Evolutionary conservation across 2,329 filamentous ascomycete species (phyloP), one percentile per base, ranked within the genome.

Genomic region (Colletotrichum trifolii): DNA sequence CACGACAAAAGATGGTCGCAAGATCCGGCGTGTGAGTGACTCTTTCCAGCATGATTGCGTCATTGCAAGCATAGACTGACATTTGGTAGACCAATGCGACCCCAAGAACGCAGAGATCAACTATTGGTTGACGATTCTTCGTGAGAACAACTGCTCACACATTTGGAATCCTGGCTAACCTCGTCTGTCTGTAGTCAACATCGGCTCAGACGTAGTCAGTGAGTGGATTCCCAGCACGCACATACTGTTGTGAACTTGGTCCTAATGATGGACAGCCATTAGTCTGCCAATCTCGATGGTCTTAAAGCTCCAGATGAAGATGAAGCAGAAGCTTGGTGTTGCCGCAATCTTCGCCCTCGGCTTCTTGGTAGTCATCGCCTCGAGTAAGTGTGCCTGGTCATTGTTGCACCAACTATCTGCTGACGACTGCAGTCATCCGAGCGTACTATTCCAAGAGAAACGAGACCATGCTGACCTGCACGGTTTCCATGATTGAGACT

Each of bases 401-500:
- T 1, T 4, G 2, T 1, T 34, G 17, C 8, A 2, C 38, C 6
- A n/a, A 15, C 2, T 2, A 15, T 7, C n/a, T 40, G 33, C 42
- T 56, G 47, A 61, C 2, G 6, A 17, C 1, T 1, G 0, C 15
- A 75, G 73, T 77, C 2, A 72, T 78, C 25, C 74, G 76, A 64
- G 76, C 76, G 4, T 75, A 76, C 33, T 77, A 73, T 35, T 76
- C 74, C 0, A 73, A 73, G 56, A 68, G 68, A 4, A 73, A 74
- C 55, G 73, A 77, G 58, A 76, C 74, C 1, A 78, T 78, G 75
- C 54, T 77, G 40, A 77, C 76, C 2, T 78, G 75, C 64, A 78
- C 76, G 1, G 75, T 78, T 15, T 76, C 74, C 4, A 78, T 78
- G 75, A 69, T 77, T n/a, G 76, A 78, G 55, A 76, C 75, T 0